phyloP scores from a whole-genome alignment of 345 rosid genomes.

The Populus pruinosa region DNA sequence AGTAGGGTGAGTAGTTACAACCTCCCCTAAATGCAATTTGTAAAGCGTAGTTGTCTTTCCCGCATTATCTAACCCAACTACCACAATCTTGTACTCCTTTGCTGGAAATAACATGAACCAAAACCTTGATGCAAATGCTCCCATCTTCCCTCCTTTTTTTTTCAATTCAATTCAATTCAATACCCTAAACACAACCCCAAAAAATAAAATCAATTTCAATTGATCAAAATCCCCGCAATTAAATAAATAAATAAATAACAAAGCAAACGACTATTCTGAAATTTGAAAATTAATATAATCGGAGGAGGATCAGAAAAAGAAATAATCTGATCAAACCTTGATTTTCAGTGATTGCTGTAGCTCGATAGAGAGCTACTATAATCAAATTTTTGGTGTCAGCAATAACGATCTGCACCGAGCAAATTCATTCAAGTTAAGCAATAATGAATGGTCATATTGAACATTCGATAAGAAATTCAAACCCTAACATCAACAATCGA shows the following conservation, averaged over 20 bases:
- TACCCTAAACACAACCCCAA: background rate
- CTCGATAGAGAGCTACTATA: background rate
- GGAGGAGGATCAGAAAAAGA: too few species aligned
- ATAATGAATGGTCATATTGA: too few species aligned
- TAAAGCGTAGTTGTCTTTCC: slow-evolving; percentile 98
- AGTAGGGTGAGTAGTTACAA: slow-evolving; percentile 93
- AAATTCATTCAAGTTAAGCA: background rate
- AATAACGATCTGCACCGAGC: background rate
- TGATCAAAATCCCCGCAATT: background rate
- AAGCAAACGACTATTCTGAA: too few species aligned
- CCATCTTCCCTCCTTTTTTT: slow-evolving; percentile 46
- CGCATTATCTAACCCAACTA: slow-evolving; percentile 95
- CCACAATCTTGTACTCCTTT: slow-evolving; percentile 94
- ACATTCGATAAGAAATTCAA: background rate
- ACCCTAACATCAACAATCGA: background rate
- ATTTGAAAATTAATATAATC: too few species aligned
- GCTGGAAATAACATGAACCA: slow-evolving; percentile 98
- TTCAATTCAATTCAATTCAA: background rate
- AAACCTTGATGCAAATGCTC: slow-evolving; percentile 75
- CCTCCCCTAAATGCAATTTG: slow-evolving; percentile 90
- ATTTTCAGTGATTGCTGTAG: background rate
- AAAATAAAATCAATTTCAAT: background rate
- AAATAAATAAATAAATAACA: background rate
- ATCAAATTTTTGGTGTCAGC: background rate
- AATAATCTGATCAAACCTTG: background rate